A percentile compares a stretch with the other conserved stretches of the same genome.
Evolutionary conservation across 345 rosid species (phyloP).

Genomic region (Garcia nutans): DNA sequence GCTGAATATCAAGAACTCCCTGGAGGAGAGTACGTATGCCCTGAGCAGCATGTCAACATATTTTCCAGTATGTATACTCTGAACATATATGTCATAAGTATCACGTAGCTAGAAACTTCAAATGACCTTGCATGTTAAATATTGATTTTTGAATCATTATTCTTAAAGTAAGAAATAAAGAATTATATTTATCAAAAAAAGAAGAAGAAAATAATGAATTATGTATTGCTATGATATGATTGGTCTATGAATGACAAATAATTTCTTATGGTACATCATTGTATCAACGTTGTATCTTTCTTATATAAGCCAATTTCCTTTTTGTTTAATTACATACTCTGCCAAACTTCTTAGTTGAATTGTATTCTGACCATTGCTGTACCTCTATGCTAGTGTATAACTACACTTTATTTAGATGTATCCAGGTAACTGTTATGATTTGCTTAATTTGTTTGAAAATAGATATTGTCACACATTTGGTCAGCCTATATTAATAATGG

Average conservation of each 20-base stretch:
- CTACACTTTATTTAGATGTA: not conserved
- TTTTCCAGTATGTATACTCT: constrained; percentile 67
- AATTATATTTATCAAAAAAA: not conserved
- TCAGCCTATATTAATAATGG: not conserved
- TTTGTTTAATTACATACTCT: not conserved
- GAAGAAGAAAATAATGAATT: too few relatives aligned
- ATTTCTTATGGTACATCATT: not conserved
- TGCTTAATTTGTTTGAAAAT: constrained; percentile 10
- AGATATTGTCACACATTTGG: not conserved
- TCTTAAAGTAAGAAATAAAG: not conserved
- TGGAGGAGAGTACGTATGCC: constrained; percentile 86
- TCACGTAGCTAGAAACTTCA: constrained; percentile 3
- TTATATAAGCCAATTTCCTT: not conserved
- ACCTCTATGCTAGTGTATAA: not conserved
- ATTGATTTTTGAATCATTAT: not conserved
- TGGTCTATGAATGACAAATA: constrained; percentile 5
- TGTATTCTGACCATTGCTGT: not conserved
- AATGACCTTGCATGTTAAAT: constrained; percentile 9
- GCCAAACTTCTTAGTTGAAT: too few relatives aligned
- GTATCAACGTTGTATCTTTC: not conserved
- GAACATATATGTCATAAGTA: not conserved
- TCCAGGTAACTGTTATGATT: not conserved
- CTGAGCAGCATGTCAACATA: constrained; percentile 74
- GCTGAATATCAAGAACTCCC: constrained; percentile 89
- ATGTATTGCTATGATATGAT: not conserved